Evolutionary conservation across 2,329 filamentous ascomycete genomes (phyloP).

Genomic region (Aspergillus niger): DNA sequence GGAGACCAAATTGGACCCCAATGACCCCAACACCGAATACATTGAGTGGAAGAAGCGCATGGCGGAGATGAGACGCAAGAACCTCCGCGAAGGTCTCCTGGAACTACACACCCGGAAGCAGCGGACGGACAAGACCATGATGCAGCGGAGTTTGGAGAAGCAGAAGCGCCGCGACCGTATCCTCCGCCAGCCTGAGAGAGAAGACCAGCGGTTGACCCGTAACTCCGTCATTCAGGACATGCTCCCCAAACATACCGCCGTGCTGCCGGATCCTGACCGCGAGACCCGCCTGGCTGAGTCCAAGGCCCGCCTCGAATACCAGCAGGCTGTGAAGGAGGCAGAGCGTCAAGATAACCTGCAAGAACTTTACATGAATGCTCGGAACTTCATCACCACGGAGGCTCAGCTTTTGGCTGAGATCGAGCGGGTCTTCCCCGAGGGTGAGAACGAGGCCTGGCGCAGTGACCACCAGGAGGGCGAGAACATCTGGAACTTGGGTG

Average conservation of each 20-base stretch:
- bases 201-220: slow-evolving; percentile 76
- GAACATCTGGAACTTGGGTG: slow-evolving; percentile 56
- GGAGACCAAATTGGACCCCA: slow-evolving; percentile 34
- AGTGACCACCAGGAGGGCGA: slow-evolving; percentile 45
- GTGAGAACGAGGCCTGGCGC: slow-evolving; percentile 48
- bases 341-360: slow-evolving; percentile 72
- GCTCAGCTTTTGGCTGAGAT: slow-evolving; percentile 72
- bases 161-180: slow-evolving; percentile 54
- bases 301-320: slow-evolving; percentile 41
- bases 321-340: slow-evolving; percentile 56
- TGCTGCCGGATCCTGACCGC: slow-evolving; percentile 64
- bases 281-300: slow-evolving; percentile 55
- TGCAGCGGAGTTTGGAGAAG: slow-evolving; percentile 49
- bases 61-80: slow-evolving; percentile 69
- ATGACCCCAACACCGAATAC: slow-evolving; percentile 50
- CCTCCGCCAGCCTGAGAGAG: slow-evolving; percentile 66
- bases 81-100: slow-evolving; percentile 70
- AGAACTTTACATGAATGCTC: slow-evolving; percentile 85
- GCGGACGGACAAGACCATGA: slow-evolving; percentile 40
- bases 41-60: slow-evolving; percentile 70
- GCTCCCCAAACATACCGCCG: slow-evolving; percentile 51
- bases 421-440: slow-evolving; percentile 72
- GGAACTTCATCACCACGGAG: slow-evolving; percentile 82
- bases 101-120: slow-evolving; percentile 70
- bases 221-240: slow-evolving; percentile 62